Evolutionary conservation across 2,329 filamentous ascomycete genomes (phyloP).

Genomic region (Leptoxyphium fumago): DNA sequence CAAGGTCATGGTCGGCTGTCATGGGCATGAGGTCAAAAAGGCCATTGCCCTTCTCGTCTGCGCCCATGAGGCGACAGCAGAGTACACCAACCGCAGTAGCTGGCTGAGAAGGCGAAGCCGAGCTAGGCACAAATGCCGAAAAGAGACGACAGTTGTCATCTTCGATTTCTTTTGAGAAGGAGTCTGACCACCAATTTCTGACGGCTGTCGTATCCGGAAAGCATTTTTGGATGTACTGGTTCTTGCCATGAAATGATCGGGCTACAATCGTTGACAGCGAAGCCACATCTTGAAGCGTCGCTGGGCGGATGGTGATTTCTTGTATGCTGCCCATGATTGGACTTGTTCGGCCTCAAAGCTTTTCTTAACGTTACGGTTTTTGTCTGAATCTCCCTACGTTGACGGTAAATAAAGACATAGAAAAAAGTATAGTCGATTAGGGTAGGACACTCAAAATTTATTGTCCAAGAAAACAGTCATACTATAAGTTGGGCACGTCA

Average conservation of each 20-base stretch:
- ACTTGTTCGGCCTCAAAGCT: no score
- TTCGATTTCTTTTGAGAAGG: conserved; percentile 9
- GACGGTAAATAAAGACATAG: no score
- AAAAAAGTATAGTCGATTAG: no score
- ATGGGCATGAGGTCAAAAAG: conserved; percentile 5
- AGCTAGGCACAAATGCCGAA: conserved; percentile 4
- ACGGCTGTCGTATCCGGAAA: conserved; percentile 11
- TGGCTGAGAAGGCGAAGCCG: not conserved
- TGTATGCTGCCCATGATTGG: not conserved
- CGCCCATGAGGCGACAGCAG: conserved; percentile 6
- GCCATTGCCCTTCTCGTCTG: conserved; percentile 3
- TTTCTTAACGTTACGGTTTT: no score
- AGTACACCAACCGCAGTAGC: conserved; percentile 6
- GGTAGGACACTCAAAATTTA: no score
- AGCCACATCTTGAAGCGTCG: conserved; percentile 2
- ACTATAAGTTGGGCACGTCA: no score
- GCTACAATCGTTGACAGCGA: conserved; percentile 14
- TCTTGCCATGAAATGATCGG: conserved; percentile 14
- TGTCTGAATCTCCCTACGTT: no score
- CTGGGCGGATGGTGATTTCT: not conserved
- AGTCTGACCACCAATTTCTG: conserved; percentile 8
- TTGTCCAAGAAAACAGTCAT: no score
- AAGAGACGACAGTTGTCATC: conserved; percentile 6
- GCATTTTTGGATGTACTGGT: conserved; percentile 9
- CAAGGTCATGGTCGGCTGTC: conserved; percentile 10